Percentiles rank a stretch among this genome's conserved stretches.
phyloP scores from a whole-genome alignment of 2,329 filamentous ascomycete genomes.

The Thelonectria blattea region DNA sequence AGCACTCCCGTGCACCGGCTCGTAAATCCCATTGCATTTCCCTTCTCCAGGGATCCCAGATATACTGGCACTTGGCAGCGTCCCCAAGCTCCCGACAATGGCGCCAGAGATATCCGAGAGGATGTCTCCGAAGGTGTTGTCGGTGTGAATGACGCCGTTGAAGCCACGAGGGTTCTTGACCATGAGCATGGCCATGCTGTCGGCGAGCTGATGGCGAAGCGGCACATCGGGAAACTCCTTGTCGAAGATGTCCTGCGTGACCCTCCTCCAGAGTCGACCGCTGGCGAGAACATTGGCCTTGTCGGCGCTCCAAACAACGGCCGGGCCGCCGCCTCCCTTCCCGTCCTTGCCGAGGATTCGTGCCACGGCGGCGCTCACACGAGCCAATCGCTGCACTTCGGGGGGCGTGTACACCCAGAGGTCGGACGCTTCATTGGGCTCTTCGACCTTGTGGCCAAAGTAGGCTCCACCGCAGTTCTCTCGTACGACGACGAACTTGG shows the following conservation, averaged over 20 bases:
- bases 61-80: constrained; percentile 53
- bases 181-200: constrained; percentile 56
- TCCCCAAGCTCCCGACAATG: constrained; percentile 53
- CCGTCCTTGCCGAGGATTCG: constrained; percentile 38
- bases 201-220: constrained; percentile 53
- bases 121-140: constrained; percentile 57
- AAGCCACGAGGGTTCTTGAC: constrained; percentile 53
- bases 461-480: constrained; percentile 59
- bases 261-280: constrained; percentile 54
- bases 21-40: constrained; percentile 74
- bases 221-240: constrained; percentile 51
- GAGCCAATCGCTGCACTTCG: constrained; percentile 55
- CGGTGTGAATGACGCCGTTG: constrained; percentile 54
- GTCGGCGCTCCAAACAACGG: constrained; percentile 54
- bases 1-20: constrained; percentile 76
- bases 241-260: constrained; percentile 48
- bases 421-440: constrained; percentile 51
- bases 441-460: constrained; percentile 55
- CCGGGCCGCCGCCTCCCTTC: constrained; percentile 40
- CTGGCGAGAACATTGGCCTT: constrained; percentile 61
- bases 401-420: constrained; percentile 52
- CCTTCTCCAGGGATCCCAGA: constrained; percentile 48
- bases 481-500: constrained; percentile 55
- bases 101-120: constrained; percentile 53
- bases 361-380: constrained; percentile 54